A percentile compares a stretch with the other conserved stretches of the same genome.
Conservation (phyloP, 345 rosid species). For the Erysimum cheiranthoides region DNA sequence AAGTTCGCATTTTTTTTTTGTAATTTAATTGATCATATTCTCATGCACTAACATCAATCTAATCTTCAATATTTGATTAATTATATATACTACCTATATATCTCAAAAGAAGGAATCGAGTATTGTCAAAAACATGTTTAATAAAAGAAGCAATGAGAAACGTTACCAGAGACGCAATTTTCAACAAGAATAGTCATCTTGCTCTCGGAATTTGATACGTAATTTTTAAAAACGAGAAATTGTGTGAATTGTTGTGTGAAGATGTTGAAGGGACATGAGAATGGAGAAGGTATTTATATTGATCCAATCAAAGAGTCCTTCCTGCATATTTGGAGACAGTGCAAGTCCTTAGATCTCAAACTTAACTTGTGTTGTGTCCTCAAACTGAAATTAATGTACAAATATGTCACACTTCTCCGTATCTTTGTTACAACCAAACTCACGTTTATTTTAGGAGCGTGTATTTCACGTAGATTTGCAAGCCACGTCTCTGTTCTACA, state of each 20-base stretch:
- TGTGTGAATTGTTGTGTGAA: conserved; percentile 12
- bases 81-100: neutral
- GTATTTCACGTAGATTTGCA: neutral
- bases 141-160: conserved; percentile 1
- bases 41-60: conserved; percentile 3
- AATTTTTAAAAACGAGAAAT: neutral
- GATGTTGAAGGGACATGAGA: conserved; percentile 4
- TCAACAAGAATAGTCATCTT: conserved; percentile 70
- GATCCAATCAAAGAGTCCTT: conserved; percentile 52
- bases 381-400: conserved; percentile 35
- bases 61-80: neutral
- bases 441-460: conserved; percentile 12
- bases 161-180: conserved; percentile 56
- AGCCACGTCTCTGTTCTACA: neutral
- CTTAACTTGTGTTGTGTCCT: conserved; percentile 41
- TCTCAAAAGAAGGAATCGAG: neutral
- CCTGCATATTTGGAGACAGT: conserved; percentile 58
- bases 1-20: neutral
- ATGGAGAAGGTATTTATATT: conserved; percentile 53
- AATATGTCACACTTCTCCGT: conserved; percentile 24
- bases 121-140: neutral
- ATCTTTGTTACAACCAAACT: conserved; percentile 18
- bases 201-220: conserved; percentile 17
- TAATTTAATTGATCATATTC: neutral
- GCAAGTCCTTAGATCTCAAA: conserved; percentile 44